Evolutionary conservation across 2,329 filamentous ascomycete genomes (phyloP), one percentile per base, ranked within the genome.

Genomic region (Colletotrichum shisoi): DNA sequence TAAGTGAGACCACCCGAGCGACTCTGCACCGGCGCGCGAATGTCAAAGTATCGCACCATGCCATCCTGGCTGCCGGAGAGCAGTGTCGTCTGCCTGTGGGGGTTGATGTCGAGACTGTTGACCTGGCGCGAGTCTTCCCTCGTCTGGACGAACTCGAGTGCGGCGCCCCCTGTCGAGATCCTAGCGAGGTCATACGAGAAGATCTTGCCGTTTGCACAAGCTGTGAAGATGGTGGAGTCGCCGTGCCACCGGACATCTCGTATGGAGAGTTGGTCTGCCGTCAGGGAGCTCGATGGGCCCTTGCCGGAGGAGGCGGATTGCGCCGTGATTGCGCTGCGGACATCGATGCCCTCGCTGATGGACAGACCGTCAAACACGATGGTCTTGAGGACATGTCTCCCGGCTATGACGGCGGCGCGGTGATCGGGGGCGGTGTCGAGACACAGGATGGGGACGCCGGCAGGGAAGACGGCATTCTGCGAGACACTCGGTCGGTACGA

Each of bases 41-140:
- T 81, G 71, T 90, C 87, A 67, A 89, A 89, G 69, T 84, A 84
- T 51, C 87, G 85, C 37, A 88, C 84, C 12, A 85, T 82, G 51
- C 87, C 87, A 74, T 90, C 87, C 73, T 89, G 87, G 60, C 87
- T 87, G 7, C 87, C 87, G 0, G 87, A 88, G 3, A 89, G 78
- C 12, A 90, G 75, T 77, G 82, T 87, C 8, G 83, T 84, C 58
- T 82, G 82, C 44, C 81, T 77, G 71, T 88, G 85, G 0, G 87
- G 87, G 69, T 87, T 89, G 69, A 89, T 84, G 70, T 88, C 87
- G 11, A 90, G 78, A 39, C 85, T 84, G 70, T 89, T 89, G 70
- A 90, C 82, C 77, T 89, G 87, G 3, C 87, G 83, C 52, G 84
- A 83, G 71, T 89, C 87, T 71, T 89, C 87, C 51, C 84, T 82